phyloP scores from a whole-genome alignment of 192 early-diverging fungal species.

The Gonapodya sp. region DNA sequence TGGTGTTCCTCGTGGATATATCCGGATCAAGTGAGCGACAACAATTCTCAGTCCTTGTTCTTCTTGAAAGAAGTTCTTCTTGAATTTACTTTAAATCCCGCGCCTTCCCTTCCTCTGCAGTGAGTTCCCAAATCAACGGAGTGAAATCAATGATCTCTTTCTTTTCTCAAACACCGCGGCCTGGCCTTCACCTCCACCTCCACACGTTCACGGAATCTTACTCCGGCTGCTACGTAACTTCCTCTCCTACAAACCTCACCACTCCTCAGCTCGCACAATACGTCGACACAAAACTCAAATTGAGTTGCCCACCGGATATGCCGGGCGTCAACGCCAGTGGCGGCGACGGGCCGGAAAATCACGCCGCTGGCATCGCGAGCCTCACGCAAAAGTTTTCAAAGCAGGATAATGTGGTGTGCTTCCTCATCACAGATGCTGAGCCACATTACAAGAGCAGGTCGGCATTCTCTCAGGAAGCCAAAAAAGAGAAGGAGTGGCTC shows the following conservation, averaged over 20 bases:
- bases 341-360: slow-evolving; percentile 24
- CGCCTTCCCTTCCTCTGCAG: not conserved
- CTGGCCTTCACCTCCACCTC: not conserved
- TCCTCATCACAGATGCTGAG: slow-evolving; percentile 21
- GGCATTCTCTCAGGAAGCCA: not conserved
- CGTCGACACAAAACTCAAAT: not conserved
- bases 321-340: slow-evolving; percentile 11
- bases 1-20: not conserved
- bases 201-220: not conserved
- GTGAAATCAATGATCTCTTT: not conserved
- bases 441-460: slow-evolving; percentile 14
- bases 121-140: not conserved
- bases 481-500: slow-evolving; percentile 12
- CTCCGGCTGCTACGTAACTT: not conserved
- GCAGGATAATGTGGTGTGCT: slow-evolving; percentile 20
- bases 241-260: not conserved
- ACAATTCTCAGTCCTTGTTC: not conserved
- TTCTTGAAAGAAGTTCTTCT: too few relatives aligned
- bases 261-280: not conserved
- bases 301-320: not conserved
- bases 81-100: too few relatives aligned
- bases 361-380: slow-evolving; percentile 13
- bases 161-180: not conserved
- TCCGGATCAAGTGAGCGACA: not conserved
- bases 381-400: slow-evolving; percentile 10